phyloP scores from a whole-genome alignment of 495 filamentous ascomycete genomes.

The Cryomyces minteri region DNA sequence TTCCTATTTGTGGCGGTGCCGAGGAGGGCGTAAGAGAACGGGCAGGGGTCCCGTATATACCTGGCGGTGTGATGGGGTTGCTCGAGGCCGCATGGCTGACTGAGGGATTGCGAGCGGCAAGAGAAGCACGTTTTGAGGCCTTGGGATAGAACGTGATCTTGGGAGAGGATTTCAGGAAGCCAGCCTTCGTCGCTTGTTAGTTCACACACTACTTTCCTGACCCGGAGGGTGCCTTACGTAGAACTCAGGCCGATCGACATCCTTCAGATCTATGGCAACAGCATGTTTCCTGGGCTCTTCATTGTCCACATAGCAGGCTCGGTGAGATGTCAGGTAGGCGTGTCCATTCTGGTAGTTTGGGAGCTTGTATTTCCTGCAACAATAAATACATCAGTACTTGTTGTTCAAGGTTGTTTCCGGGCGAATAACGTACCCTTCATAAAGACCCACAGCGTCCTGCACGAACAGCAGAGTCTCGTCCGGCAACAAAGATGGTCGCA shows the following conservation, averaged over 20 bases:
- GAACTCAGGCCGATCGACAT: constrained; percentile 78
- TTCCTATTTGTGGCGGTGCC: constrained; percentile 28
- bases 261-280: constrained; percentile 71
- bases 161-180: constrained; percentile 86
- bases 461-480: constrained; percentile 89
- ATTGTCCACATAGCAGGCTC: constrained; percentile 87
- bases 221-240: constrained; percentile 37
- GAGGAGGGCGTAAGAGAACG: constrained; percentile 25
- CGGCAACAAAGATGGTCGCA: constrained; percentile 74
- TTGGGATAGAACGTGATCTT: constrained; percentile 86
- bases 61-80: constrained; percentile 26
- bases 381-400: constrained; percentile 2
- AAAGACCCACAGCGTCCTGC: constrained; percentile 90
- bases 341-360: constrained; percentile 90
- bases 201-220: background rate
- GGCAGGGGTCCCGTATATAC: constrained; percentile 26
- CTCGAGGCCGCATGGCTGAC: constrained; percentile 1
- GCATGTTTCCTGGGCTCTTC: constrained; percentile 73
- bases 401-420: background rate
- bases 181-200: constrained; percentile 36
- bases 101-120: constrained; percentile 21
- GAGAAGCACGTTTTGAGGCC: constrained; percentile 34
- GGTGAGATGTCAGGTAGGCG: constrained; percentile 87
- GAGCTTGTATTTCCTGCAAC: constrained; percentile 72
- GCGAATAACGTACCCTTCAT: constrained; percentile 60